Evolutionary conservation across 305 asterid species (phyloP).

Genomic region (Fraxinus baroniana): DNA sequence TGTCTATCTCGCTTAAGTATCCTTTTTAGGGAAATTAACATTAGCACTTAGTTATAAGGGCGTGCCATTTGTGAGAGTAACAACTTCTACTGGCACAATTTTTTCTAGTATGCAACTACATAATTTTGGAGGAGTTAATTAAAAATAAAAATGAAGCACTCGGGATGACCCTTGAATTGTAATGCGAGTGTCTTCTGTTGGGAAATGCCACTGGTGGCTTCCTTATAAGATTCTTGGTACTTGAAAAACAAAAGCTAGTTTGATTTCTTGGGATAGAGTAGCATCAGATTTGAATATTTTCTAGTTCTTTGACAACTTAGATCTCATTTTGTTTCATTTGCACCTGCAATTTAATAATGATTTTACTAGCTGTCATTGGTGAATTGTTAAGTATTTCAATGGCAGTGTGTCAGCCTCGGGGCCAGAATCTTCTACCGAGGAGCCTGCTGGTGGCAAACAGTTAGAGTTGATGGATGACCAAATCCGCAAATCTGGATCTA

Average conservation of each 20-base stretch:
- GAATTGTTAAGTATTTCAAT: conserved; percentile 26
- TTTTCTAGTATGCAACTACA: background rate
- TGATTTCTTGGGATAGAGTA: conserved; percentile 1
- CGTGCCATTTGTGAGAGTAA: background rate
- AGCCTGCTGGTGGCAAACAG: conserved; percentile 52
- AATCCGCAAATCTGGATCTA: conserved; percentile 56
- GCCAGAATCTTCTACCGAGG: conserved; percentile 59
- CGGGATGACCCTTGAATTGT: background rate
- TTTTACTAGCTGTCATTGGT: conserved; percentile 8
- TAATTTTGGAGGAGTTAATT: background rate
- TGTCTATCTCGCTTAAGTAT: background rate
- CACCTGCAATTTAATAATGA: background rate
- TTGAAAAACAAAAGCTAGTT: background rate
- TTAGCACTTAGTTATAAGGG: background rate
- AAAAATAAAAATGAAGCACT: background rate
- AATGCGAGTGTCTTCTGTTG: background rate
- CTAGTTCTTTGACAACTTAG: conserved; percentile 14
- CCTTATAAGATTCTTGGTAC: background rate
- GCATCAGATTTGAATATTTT: background rate
- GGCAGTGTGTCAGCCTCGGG: conserved; percentile 56
- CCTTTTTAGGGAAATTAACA: background rate
- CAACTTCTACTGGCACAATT: conserved; percentile 1
- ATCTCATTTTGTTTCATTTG: conserved; percentile 4
- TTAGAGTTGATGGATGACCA: conserved; percentile 52
- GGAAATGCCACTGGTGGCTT: background rate